A percentile compares a stretch with the other conserved stretches of the same genome.
Evolutionary conservation across 75 land plant species (phyloP).

Genomic region (Pinus albicaulis): DNA sequence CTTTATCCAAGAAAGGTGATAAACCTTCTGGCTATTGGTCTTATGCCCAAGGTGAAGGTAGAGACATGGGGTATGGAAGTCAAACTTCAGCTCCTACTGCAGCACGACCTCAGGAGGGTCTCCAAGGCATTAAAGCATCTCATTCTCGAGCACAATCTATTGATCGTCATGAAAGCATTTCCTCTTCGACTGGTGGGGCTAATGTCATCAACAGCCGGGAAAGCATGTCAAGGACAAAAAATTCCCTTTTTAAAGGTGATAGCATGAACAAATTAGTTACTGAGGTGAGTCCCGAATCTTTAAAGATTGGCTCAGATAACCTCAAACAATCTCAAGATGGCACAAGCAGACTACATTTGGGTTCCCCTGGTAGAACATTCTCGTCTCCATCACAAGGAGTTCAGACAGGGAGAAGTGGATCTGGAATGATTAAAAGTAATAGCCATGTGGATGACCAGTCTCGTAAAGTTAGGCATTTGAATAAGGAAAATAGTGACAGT

Average conservation of each 20-base stretch:
- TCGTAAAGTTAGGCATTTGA: constrained; percentile 18
- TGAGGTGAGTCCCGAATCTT: background rate
- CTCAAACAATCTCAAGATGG: background rate
- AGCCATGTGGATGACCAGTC: constrained; percentile 44
- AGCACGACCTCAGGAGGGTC: constrained; percentile 41
- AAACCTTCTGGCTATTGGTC: background rate
- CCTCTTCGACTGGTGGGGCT: background rate
- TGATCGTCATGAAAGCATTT: background rate
- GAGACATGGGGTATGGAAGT: background rate
- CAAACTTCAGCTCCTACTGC: background rate
- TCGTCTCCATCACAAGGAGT: constrained; percentile 85
- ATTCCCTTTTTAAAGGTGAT: background rate
- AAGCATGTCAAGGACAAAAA: constrained; percentile 2
- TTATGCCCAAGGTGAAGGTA: background rate
- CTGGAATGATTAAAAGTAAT: constrained; percentile 24
- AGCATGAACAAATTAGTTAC: background rate
- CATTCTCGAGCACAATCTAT: constrained; percentile 1
- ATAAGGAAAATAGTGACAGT: constrained; percentile 20
- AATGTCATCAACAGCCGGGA: background rate
- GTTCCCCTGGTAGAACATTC: constrained; percentile 41
- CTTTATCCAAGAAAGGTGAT: background rate
- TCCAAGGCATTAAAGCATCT: background rate
- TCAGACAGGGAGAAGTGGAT: constrained; percentile 76
- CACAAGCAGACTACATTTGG: background rate
- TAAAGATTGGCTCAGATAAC: background rate